phyloP scores from a whole-genome alignment of 2,329 filamentous ascomycete species.

The Alternaria sp. region DNA sequence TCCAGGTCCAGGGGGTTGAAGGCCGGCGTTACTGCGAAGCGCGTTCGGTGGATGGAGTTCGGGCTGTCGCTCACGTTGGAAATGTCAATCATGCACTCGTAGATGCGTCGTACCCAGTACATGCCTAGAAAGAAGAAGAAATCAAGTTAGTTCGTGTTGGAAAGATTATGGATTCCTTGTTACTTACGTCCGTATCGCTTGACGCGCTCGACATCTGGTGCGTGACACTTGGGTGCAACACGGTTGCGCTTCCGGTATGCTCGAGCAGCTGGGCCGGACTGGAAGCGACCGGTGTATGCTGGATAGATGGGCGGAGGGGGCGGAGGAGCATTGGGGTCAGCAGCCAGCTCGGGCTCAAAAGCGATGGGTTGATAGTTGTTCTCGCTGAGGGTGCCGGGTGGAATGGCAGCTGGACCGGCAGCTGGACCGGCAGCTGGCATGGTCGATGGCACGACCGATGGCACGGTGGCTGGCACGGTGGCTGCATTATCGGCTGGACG shows the following conservation, averaged over 20 bases:
- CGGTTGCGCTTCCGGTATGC: slow-evolving; percentile 29
- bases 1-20: slow-evolving; percentile 37
- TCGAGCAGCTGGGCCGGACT: slow-evolving; percentile 29
- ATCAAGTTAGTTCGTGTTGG: slow-evolving; percentile 9
- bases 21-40: slow-evolving; percentile 21
- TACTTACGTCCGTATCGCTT: slow-evolving; percentile 33
- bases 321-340: neutral
- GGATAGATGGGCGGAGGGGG: slow-evolving; percentile 24
- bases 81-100: slow-evolving; percentile 42
- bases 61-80: slow-evolving; percentile 28
- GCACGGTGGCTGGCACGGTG: neutral
- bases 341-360: neutral
- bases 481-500: neutral
- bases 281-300: slow-evolving; percentile 29
- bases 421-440: neutral
- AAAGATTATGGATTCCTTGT: neutral
- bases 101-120: slow-evolving; percentile 45
- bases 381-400: neutral
- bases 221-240: slow-evolving; percentile 20
- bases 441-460: neutral
- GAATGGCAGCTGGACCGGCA: neutral
- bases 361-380: slow-evolving; percentile 11
- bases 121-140: slow-evolving; percentile 11
- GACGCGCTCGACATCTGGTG: slow-evolving; percentile 33
- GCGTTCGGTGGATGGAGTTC: slow-evolving; percentile 26